Evolutionary conservation across 2,329 filamentous ascomycete species (phyloP), one percentile per base, ranked within the genome.

Genomic region (Fusarium musae): DNA sequence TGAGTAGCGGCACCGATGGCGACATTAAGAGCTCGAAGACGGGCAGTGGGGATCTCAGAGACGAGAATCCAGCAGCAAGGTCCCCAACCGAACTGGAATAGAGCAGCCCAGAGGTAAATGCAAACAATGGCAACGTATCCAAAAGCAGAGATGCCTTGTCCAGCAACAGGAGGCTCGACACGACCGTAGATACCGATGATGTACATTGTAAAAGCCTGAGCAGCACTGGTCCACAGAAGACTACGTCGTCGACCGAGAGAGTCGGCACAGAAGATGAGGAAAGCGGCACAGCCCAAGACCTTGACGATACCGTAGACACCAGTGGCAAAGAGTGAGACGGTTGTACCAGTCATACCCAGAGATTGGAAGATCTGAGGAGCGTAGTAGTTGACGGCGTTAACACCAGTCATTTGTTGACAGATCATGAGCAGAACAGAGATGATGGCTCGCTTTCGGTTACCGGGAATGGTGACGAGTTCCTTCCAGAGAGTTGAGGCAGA

Each of bases 251-350:
- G 88, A 28, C 92, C 92, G 3, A 94, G 87, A 4, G 90, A 91
- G 79, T 94, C 92, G 66, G 90, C 91, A 19, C 88, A 87, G 74
- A 93, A 91, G 72, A 92, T 78, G 32, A 94, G 85, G 84, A 93
- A 94, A 59, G 85, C 78, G 9, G 87, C 85, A 77, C 90, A 93
- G 43, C 89, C 88, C 15, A 85, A 81, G 82, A 92, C 90, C 80
- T 94, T 94, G 63, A 93, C 88, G 60, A 93, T 87, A 32, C 92
- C 92, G 78, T 93, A 94, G 73, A 94, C 88, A 44, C 92, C 92
- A 0, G 92, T 93, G 9, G 92, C 91, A 79, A 94, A 93, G 30
- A 94, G 87, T 23, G 88, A 89, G 44, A 87, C 85, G 43, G 86
- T 80, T 10, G 87, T 90, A 17, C 84, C 84, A 30, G 79, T 80